These are phyloP conservation scores for Trichoderma endophyticum DNA, from an alignment of 2,329 filamentous ascomycete species.

Conservation along the genomic window DNA sequence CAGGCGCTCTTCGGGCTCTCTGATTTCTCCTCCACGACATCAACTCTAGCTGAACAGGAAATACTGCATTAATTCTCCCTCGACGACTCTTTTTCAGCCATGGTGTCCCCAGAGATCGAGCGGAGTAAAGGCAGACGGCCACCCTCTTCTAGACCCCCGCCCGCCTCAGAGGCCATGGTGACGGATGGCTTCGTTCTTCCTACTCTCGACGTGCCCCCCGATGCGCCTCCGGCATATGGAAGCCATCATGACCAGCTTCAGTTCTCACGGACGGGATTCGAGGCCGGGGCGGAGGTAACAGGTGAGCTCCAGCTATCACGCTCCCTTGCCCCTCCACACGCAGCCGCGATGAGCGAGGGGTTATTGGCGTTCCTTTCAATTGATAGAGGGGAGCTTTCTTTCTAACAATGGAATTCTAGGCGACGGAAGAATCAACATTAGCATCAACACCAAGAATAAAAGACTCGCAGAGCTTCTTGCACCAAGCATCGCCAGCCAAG, in stretches of 20 bases:
- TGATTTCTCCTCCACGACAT: not conserved
- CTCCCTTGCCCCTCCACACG: not conserved
- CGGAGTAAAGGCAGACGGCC: conserved; percentile 21
- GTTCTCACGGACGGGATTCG: conserved; percentile 60
- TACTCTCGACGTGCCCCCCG: conserved; percentile 39
- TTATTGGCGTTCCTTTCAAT: not conserved
- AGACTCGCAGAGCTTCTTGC: conserved; percentile 65
- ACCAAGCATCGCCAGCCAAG: conserved; percentile 58
- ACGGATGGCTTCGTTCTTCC: conserved; percentile 42
- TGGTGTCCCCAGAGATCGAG: conserved; percentile 31
- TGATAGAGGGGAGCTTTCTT: not conserved
- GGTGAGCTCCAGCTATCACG: conserved; percentile 34
- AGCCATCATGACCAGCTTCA: conserved; percentile 54
- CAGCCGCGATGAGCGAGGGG: not conserved
- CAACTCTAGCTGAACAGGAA: not conserved
- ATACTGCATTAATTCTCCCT: not conserved
- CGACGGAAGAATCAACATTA: conserved; percentile 76
- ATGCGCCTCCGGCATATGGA: conserved; percentile 58
- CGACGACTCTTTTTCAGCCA: conserved; percentile 7
- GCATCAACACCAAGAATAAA: conserved; percentile 68
- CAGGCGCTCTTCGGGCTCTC: not conserved
- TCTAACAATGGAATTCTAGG: conserved; percentile 39
- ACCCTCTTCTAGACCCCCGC: conserved; percentile 4
- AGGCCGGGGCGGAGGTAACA: conserved; percentile 59
- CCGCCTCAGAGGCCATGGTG: conserved; percentile 29